Conservation (phyloP, 2,329 filamentous ascomycete species). For the Epichloe uncinata region DNA sequence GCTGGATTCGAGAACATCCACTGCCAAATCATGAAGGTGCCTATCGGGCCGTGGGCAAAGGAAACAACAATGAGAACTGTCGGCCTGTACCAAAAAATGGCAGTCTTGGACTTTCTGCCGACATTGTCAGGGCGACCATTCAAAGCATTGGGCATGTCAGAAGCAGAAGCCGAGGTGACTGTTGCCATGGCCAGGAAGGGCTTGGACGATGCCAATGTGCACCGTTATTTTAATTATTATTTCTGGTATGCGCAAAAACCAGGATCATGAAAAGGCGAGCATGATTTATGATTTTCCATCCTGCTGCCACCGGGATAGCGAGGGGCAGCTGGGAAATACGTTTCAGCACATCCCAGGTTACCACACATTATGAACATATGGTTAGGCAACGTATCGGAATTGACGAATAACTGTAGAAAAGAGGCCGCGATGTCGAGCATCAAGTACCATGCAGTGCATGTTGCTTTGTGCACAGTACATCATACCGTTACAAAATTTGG, state of each 20-base stretch:
- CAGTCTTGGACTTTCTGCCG: conserved; percentile 22
- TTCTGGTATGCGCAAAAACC: conserved; percentile 25
- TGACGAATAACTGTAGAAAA: neutral
- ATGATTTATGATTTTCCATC: neutral
- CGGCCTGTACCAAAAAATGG: conserved; percentile 26
- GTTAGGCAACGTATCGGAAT: neutral
- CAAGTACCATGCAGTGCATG: too few relatives aligned
- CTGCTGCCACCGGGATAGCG: neutral
- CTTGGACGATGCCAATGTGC: conserved; percentile 15
- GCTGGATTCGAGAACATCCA: conserved; percentile 13
- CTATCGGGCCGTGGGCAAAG: conserved; percentile 23
- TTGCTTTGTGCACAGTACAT: neutral
- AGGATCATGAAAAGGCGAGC: neutral
- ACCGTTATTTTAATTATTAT: conserved; percentile 23
- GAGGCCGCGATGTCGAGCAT: too few relatives aligned
- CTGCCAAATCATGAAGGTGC: conserved; percentile 24
- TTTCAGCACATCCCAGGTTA: neutral
- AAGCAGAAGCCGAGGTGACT: conserved; percentile 17
- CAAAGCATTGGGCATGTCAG: conserved; percentile 16
- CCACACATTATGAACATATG: neutral
- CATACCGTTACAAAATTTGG: neutral
- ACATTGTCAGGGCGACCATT: conserved; percentile 23
- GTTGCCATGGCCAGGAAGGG: conserved; percentile 14
- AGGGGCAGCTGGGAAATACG: neutral
- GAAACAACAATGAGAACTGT: conserved; percentile 21